Evolutionary conservation across 257 asterid species (phyloP).

Genomic region (Solanum boliviense): DNA sequence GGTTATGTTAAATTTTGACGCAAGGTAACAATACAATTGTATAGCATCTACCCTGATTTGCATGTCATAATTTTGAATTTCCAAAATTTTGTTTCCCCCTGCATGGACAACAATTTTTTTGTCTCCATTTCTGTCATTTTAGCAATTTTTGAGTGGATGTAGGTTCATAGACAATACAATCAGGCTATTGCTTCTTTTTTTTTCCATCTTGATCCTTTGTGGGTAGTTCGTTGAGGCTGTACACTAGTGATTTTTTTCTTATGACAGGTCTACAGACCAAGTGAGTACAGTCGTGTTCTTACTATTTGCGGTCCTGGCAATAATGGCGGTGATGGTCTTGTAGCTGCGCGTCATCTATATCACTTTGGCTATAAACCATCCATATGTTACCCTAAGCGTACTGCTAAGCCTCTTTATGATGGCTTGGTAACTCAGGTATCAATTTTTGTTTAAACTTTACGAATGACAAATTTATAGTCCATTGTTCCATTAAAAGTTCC

Average conservation of each 20-base stretch:
- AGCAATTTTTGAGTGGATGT: background rate
- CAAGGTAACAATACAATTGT: background rate
- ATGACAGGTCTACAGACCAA: slow-evolving; percentile 60
- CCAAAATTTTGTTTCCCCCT: background rate
- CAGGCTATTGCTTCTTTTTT: background rate
- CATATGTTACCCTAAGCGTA: slow-evolving; percentile 80
- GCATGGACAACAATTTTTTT: background rate
- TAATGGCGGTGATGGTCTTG: slow-evolving; percentile 97
- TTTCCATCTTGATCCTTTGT: background rate
- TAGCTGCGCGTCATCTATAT: slow-evolving; percentile 90
- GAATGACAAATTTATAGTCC: background rate
- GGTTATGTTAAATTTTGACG: background rate
- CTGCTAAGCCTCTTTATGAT: slow-evolving; percentile 61
- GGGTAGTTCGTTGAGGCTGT: background rate
- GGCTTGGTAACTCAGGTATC: slow-evolving; percentile 87
- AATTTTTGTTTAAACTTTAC: background rate
- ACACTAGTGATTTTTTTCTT: background rate
- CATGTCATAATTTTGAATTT: background rate
- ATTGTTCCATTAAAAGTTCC: background rate
- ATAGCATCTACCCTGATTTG: background rate
- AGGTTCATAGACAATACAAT: background rate
- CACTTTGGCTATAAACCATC: slow-evolving; percentile 75
- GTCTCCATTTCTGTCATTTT: background rate
- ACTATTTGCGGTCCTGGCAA: slow-evolving; percentile 92
- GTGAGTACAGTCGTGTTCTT: slow-evolving; percentile 55